Evolutionary conservation across 495 filamentous ascomycete species (phyloP).

Genomic region (Neurospora pannonica): DNA sequence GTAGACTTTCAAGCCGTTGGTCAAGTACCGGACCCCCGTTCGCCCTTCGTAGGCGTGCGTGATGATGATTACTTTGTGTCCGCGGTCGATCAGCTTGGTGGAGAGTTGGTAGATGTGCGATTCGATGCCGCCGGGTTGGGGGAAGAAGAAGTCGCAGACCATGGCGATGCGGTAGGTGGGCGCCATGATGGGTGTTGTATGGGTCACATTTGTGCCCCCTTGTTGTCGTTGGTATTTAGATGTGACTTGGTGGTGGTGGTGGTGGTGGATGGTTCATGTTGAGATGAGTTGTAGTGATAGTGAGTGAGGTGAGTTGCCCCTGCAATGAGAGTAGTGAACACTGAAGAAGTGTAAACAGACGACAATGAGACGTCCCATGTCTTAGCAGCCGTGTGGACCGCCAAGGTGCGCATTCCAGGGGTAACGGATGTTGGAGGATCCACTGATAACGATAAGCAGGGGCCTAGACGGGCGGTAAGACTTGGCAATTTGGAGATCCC

Average conservation of each 20-base stretch:
- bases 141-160: conserved; percentile 99
- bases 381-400: neutral
- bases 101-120: conserved; percentile 98
- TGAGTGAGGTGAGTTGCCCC: neutral
- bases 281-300: neutral
- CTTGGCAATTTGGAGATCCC: conserved; percentile 5
- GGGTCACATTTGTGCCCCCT: neutral
- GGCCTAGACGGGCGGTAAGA: conserved; percentile 9
- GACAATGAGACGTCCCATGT: neutral
- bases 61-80: conserved; percentile 96
- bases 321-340: neutral
- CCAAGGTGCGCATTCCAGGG: neutral
- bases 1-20: conserved; percentile 96
- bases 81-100: conserved; percentile 89
- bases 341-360: neutral
- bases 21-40: conserved; percentile 91
- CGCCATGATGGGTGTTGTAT: conserved; percentile 34
- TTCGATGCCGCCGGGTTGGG: conserved; percentile 91
- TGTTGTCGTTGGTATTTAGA: neutral
- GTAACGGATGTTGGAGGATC: neutral
- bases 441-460: conserved; percentile 19
- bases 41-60: conserved; percentile 92
- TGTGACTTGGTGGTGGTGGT: neutral
- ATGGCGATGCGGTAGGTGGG: conserved; percentile 61
- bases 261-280: neutral